Conservation (phyloP, 176 grass and related monocot genomes). For the Pontederia paniculata region DNA sequence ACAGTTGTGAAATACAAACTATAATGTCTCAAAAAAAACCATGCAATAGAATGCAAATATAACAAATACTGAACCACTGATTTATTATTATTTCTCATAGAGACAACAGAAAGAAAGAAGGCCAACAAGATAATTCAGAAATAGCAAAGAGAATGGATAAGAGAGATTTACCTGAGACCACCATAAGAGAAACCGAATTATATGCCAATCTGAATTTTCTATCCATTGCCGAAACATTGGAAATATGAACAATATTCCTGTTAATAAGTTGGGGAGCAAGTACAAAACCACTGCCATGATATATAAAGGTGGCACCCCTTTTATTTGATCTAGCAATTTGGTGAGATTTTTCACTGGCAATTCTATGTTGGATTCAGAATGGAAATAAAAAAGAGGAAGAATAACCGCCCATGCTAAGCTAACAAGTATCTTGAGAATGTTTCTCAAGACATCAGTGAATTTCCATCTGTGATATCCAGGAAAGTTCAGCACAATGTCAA, state of each 20-base stretch:
- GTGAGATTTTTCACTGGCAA: constrained; percentile 35
- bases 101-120: neutral
- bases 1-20: too few species aligned
- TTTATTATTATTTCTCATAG: neutral
- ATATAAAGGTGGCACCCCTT: constrained; percentile 78
- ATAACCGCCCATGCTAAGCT: constrained; percentile 60
- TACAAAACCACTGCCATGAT: constrained; percentile 66
- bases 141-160: neutral
- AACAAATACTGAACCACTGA: too few species aligned
- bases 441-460: constrained; percentile 62
- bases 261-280: constrained; percentile 67
- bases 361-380: constrained; percentile 39
- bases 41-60: too few species aligned
- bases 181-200: constrained; percentile 71
- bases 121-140: neutral
- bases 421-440: constrained; percentile 63
- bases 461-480: constrained; percentile 75
- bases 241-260: constrained; percentile 58
- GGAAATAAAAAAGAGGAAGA: constrained; percentile 73
- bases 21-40: too few species aligned
- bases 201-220: constrained; percentile 75
- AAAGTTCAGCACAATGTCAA: constrained; percentile 87
- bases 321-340: constrained; percentile 42
- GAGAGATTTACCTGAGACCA: constrained; percentile 75
- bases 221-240: constrained; percentile 85